Conservation (phyloP, 345 rosid species). For the Populus nigra region DNA sequence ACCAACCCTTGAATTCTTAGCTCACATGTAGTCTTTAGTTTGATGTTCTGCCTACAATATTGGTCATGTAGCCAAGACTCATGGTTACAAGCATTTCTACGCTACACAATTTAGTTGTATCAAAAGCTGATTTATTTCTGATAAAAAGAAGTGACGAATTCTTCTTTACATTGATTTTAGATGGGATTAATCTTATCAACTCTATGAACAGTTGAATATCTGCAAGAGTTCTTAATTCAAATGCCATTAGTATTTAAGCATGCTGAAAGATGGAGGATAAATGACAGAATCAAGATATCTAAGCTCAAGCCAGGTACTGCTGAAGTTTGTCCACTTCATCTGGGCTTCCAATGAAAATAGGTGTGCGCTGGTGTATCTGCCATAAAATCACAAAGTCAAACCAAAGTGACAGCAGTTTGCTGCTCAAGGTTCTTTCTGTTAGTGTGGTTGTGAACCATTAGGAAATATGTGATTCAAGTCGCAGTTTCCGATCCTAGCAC, state of each 20-base stretch:
- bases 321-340: slow-evolving; percentile 37
- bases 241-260: neutral
- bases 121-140: neutral
- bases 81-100: neutral
- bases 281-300: neutral
- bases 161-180: neutral
- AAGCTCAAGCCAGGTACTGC: slow-evolving; percentile 30
- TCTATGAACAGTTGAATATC: neutral
- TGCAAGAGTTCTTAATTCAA: neutral
- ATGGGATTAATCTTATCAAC: neutral
- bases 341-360: slow-evolving; percentile 40
- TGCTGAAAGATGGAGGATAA: neutral
- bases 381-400: neutral
- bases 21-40: neutral
- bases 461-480: too few species aligned
- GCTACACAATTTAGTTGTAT: neutral
- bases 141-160: too few species aligned
- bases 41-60: neutral
- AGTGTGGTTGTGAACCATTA: neutral
- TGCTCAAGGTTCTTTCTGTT: neutral
- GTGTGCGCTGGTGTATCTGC: slow-evolving; percentile 43
- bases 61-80: neutral
- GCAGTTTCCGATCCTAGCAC: too few species aligned
- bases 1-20: neutral
- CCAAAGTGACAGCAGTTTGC: neutral